Evolutionary conservation across 2,329 filamentous ascomycete species (phyloP).

Genomic region (Ceratocystis huliohia): DNA sequence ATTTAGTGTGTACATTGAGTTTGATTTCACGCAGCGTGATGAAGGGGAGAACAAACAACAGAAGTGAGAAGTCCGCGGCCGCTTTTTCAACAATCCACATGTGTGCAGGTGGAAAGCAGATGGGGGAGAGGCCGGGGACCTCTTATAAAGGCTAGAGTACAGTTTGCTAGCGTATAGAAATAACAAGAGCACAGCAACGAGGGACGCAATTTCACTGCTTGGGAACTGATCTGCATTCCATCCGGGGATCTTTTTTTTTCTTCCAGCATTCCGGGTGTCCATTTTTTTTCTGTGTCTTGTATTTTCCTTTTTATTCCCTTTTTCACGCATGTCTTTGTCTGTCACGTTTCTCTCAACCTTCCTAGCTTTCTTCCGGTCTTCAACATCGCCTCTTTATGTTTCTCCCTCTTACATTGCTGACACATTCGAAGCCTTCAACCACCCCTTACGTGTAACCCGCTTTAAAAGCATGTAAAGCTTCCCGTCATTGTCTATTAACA

Average conservation of each 20-base stretch:
- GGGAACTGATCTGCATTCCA: conserved; percentile 9
- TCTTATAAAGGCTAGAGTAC: conserved; percentile 1
- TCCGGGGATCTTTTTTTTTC: not conserved
- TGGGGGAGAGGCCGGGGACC: not conserved
- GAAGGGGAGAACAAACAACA: not conserved
- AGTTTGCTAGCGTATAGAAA: not conserved
- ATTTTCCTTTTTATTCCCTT: not conserved
- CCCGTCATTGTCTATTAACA: not conserved
- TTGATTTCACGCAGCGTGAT: not conserved
- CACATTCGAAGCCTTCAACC: not conserved
- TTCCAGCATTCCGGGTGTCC: conserved; percentile 9
- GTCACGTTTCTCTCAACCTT: conserved; percentile 4
- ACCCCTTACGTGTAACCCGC: not conserved
- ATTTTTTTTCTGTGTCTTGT: not conserved
- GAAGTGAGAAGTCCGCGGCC: not conserved
- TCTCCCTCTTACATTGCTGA: conserved; percentile 5
- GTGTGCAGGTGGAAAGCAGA: not conserved
- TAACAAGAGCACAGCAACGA: conserved; percentile 5
- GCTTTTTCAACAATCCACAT: not conserved
- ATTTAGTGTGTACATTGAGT: not conserved
- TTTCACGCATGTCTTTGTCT: not conserved
- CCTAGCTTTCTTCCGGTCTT: not conserved
- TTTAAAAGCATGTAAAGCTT: not conserved
- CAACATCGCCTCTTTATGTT: conserved; percentile 2
- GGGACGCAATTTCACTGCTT: conserved; percentile 5